Evolutionary conservation across 106 monocot genomes (phyloP).

Genomic region (Triglochin maritima): DNA sequence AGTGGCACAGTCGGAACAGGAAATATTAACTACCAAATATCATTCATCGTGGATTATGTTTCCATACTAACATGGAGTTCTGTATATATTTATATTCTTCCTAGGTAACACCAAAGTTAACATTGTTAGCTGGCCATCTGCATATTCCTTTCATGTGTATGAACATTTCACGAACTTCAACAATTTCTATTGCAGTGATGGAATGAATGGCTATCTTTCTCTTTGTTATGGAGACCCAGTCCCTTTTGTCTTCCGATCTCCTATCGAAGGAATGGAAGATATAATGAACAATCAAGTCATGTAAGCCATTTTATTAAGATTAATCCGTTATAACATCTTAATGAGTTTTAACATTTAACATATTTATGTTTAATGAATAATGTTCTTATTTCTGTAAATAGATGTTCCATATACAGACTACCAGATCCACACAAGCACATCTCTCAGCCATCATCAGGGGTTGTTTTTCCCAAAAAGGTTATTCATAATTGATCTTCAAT

Average conservation of each 20-base stretch:
- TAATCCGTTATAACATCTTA: no score
- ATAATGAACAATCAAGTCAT: slow-evolving; percentile 97
- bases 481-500: neutral
- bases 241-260: slow-evolving; percentile 89
- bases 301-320: slow-evolving; percentile 25
- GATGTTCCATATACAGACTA: slow-evolving; percentile 84
- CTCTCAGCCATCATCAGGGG: slow-evolving; percentile 60
- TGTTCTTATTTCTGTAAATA: slow-evolving; percentile 5
- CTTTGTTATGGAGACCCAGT: slow-evolving; percentile 86
- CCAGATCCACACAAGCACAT: slow-evolving; percentile 93
- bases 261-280: slow-evolving; percentile 77
- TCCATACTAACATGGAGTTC: no score
- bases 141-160: no score
- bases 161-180: no score
- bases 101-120: no score
- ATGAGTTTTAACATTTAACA: no score
- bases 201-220: slow-evolving; percentile 87
- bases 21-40: no score
- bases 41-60: no score
- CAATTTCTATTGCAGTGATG: slow-evolving; percentile 52
- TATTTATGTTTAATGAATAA: neutral
- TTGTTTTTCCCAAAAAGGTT: slow-evolving; percentile 83
- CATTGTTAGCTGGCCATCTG: no score
- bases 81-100: no score
- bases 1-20: no score